Base-by-base conservation (phyloP, 805 yeast species). In the Spathaspora arborariae region DNA sequence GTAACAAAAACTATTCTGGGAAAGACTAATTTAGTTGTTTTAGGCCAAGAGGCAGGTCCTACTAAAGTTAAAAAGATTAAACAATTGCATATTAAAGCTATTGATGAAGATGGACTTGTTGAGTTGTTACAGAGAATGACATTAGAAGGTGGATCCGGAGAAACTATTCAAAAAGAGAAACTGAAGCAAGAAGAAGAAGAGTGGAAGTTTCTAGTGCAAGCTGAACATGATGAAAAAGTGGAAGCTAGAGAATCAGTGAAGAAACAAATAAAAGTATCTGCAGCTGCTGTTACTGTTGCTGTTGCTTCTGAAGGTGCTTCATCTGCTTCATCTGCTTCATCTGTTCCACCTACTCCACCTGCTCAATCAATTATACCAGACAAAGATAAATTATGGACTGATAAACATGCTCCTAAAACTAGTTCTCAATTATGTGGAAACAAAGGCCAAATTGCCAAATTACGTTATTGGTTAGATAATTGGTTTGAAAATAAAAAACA, bases 41-140 rank as follows among this genome's bases (percentile, higher is more conserved):
- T 94, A 24, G 99, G 99, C 6, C 89, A 78, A 44, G 97, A 94
- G 54, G 98, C 99, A 2, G 99, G 99, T 0, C 97, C 98, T 2
- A 81, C 89, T n/a, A 94, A 94, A 64, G 81, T 94, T 38, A 80
- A 80, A 56, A 88, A 84, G 58, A 92, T 95, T 53, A 84, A 80
- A 56, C 79, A 81, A 44, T 70, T 83, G 52, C 76, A 79, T 6
- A 80, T 88, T 45, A 91, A 91, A 64, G 89, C 95, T 36, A 84
- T 92, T 49, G 83, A 81, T 57, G 96, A 94, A 64, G 87, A 79
- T 9, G 98, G 98, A 0, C 89, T 94, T 55, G 65, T 87, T 36
- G 81, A 82, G 52, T 71, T 94, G 52, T 73, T 94, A 40, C 57
- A 72, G 19, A 78, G 81, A 5, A 87, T 92, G 94, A 98, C 99